Evolutionary conservation across 176 grass and related monocot genomes (phyloP).

Genomic region (Triticum dicoccoides): DNA sequence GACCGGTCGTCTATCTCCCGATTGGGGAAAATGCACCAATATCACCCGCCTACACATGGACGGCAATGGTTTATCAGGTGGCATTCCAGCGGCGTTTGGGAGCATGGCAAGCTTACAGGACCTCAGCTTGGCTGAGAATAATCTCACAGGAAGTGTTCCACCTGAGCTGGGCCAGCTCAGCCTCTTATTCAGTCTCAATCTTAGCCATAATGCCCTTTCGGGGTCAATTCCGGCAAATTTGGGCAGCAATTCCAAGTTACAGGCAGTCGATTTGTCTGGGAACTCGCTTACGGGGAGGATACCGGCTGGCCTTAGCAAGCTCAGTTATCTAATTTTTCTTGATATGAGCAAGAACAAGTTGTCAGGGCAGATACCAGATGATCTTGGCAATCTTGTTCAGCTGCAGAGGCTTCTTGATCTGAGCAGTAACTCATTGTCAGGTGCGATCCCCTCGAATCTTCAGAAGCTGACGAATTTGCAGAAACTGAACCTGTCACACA

Average conservation of each 20-base stretch:
- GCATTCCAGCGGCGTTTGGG: slow-evolving; percentile 52
- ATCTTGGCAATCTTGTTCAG: slow-evolving; percentile 62
- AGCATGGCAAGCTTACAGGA: slow-evolving; percentile 46
- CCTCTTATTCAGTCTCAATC: slow-evolving; percentile 59
- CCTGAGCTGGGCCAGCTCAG: slow-evolving; percentile 47
- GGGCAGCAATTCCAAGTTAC: slow-evolving; percentile 25
- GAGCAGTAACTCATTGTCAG: slow-evolving; percentile 77
- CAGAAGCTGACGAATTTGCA: slow-evolving; percentile 43
- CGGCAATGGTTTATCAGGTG: slow-evolving; percentile 56
- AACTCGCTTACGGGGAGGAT: slow-evolving; percentile 55
- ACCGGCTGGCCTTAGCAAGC: slow-evolving; percentile 35
- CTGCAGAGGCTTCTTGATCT: slow-evolving; percentile 82
- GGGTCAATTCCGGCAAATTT: slow-evolving; percentile 49
- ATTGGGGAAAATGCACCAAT: slow-evolving; percentile 64
- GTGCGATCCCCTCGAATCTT: slow-evolving; percentile 61
- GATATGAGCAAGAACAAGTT: slow-evolving; percentile 77
- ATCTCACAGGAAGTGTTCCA: slow-evolving; percentile 53
- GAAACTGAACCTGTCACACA: slow-evolving; percentile 77
- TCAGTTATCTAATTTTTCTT: slow-evolving; percentile 34
- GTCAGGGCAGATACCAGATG: slow-evolving; percentile 60
- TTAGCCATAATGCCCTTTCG: slow-evolving; percentile 63
- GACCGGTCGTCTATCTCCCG: slow-evolving; percentile 57
- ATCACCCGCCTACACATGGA: slow-evolving; percentile 50
- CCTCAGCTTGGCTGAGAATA: slow-evolving; percentile 67
- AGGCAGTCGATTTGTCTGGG: slow-evolving; percentile 55